These are phyloP conservation scores for Colletotrichum tamarilloi DNA, from an alignment of 2,329 filamentous ascomycete species.

Conservation along the genomic window DNA sequence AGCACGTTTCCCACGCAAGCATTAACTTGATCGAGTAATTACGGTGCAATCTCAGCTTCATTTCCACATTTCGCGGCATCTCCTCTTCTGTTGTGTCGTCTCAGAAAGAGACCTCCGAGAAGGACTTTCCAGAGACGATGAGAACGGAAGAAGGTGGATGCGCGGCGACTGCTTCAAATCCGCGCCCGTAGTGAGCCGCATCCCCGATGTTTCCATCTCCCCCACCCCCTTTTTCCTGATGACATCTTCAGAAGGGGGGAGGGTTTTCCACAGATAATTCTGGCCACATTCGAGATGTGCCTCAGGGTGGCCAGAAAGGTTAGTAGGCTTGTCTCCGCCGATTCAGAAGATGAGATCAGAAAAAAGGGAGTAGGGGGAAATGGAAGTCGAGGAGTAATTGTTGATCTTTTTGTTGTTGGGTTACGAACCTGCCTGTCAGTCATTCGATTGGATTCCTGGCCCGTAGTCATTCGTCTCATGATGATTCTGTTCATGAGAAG, in stretches of 20 bases:
- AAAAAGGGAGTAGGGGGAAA: neutral
- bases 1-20: conserved; percentile 98
- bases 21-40: conserved; percentile 98
- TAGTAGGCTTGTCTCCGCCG: neutral
- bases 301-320: neutral
- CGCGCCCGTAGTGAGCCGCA: conserved; percentile 89
- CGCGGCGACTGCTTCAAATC: conserved; percentile 62
- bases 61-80: conserved; percentile 55
- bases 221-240: neutral
- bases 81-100: conserved; percentile 43
- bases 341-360: neutral
- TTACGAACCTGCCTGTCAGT: conserved; percentile 50
- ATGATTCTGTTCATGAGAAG: neutral
- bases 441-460: conserved; percentile 21
- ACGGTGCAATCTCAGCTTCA: conserved; percentile 96
- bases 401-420: conserved; percentile 46
- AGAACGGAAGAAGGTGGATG: conserved; percentile 62
- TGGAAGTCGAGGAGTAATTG: conserved; percentile 40
- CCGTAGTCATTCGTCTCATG: conserved; percentile 35
- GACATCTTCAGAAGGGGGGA: neutral
- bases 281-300: neutral
- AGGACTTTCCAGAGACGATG: too few relatives aligned
- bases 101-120: neutral
- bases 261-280: neutral
- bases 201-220: conserved; percentile 45